Evolutionary conservation across 1,139 yeast species (phyloP), one percentile per base, ranked within the genome.

Genomic region (Yamadazyma mexicana): DNA sequence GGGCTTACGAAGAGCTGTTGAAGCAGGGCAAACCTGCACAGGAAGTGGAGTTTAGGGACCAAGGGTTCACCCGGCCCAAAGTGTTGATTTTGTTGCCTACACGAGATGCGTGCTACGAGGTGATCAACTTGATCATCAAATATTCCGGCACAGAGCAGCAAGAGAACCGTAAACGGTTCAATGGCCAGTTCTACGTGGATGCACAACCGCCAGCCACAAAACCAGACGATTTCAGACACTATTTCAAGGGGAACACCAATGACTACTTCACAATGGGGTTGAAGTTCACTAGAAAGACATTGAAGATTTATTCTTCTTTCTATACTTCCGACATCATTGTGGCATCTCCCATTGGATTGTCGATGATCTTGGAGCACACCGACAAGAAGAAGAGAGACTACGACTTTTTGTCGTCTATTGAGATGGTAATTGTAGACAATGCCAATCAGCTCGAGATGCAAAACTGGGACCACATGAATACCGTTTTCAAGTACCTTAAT

Each of bases 11-110:
- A 40, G 83, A 71, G 51, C 69, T 66, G 47, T 55, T 67, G 26
- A 64, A 69, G 36, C 57, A 59, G 23, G 80, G 80, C 1, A 51
- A 56, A 28, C 56, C 49, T 23, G 57, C 64, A n/a, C 68, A 65
- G 10, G 81, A 74, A 42, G 63, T 62, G 4, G 96, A 88, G 52
- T 72, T 76, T 45, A 69, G 95, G 43, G 98, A 92, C 59, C 98
- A 92, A 61, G 98, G 98, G 12, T 94, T 89, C 56, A 91, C 97
- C 0, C 75, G 98, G 45, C 96, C 98, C 1, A 91, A 89, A 55
- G 91, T 85, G 2, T 67, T 92, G 41, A 79, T 92, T 5, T 63
- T 92, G 28, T 67, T 88, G 35, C 98, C 99, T 7, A 88, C 96
- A 0, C 76, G 96, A 55, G 78, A 89, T 49, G 70, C 86, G 3